Evolutionary conservation across 2,329 filamentous ascomycete genomes (phyloP).

Genomic region (Colletotrichum liaoningense): DNA sequence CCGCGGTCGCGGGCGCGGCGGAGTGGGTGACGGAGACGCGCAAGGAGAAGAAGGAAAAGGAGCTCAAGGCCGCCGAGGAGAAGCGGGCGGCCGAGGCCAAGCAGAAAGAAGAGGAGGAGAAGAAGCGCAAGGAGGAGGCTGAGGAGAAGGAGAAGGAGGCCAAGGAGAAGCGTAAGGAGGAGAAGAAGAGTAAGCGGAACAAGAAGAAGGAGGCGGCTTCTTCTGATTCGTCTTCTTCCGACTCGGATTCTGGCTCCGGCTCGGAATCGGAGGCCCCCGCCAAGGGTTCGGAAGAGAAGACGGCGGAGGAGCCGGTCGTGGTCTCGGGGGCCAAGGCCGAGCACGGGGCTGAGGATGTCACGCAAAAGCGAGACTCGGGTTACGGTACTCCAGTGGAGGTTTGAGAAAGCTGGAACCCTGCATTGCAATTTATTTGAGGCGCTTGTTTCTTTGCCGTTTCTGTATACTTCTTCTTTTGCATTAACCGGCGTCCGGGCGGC

Average conservation of each 20-base stretch:
- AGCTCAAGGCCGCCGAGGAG: conserved; percentile 55
- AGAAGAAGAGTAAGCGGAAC: conserved; percentile 38
- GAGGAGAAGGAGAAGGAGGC: conserved; percentile 42
- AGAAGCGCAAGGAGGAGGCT: conserved; percentile 45
- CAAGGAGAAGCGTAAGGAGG: conserved; percentile 39
- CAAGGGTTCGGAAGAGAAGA: background rate
- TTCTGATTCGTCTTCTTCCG: background rate
- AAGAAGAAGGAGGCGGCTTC: conserved; percentile 31
- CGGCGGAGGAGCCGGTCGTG: conserved; percentile 15
- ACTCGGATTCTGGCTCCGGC: conserved; percentile 1
- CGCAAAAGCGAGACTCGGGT: conserved; percentile 37
- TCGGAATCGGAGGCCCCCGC: background rate
- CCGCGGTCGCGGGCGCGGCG: conserved; percentile 58
- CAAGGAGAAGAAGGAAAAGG: conserved; percentile 60
- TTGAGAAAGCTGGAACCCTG: background rate
- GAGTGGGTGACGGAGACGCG: conserved; percentile 63
- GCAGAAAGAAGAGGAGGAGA: conserved; percentile 46
- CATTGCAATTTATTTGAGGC: background rate
- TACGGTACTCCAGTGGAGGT: conserved; percentile 35
- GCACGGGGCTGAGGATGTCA: conserved; percentile 45
- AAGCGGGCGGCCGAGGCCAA: conserved; percentile 51
- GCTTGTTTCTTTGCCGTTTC: too few relatives aligned
- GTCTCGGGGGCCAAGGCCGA: conserved; percentile 39
- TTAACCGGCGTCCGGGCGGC: background rate
- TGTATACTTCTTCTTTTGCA: background rate